Evolutionary conservation across 163 green algal genomes (phyloP).

Genomic region (Prototheca wickerhamii): DNA sequence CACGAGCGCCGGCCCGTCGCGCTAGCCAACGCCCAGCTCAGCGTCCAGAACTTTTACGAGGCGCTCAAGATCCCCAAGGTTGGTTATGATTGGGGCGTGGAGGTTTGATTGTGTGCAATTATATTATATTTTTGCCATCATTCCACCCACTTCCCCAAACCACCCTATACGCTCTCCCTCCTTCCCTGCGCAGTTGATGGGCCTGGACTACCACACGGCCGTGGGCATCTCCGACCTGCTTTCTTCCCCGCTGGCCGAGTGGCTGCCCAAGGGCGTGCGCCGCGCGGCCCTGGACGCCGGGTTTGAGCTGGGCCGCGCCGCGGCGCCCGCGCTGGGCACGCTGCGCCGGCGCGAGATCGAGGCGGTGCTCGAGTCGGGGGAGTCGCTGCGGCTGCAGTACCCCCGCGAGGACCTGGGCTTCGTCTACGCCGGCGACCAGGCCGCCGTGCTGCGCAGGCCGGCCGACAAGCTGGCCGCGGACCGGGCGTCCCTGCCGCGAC

Average conservation of each 20-base stretch:
- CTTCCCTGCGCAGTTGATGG: slow-evolving; percentile 40
- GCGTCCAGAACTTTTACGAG: slow-evolving; percentile 80
- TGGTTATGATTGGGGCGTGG: slow-evolving; percentile 9
- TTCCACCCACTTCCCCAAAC: too few relatives aligned
- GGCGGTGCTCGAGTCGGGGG: slow-evolving; percentile 42
- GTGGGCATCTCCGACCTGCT: slow-evolving; percentile 28
- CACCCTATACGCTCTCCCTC: too few relatives aligned
- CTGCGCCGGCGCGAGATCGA: slow-evolving; percentile 32
- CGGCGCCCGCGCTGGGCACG: slow-evolving; percentile 22
- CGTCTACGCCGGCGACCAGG: slow-evolving; percentile 34
- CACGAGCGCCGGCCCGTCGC: slow-evolving; percentile 66
- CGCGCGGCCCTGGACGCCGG: slow-evolving; percentile 39
- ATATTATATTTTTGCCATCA: too few relatives aligned
- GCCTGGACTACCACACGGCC: slow-evolving; percentile 49
- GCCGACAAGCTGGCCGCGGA: neutral
- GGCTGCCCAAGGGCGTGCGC: slow-evolving; percentile 21
- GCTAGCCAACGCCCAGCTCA: slow-evolving; percentile 61
- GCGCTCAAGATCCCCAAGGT: slow-evolving; percentile 42
- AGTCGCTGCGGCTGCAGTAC: slow-evolving; percentile 77
- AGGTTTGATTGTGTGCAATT: slow-evolving; percentile 6
- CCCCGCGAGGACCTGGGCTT: slow-evolving; percentile 81
- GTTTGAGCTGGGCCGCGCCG: slow-evolving; percentile 39
- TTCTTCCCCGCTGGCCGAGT: slow-evolving; percentile 6
- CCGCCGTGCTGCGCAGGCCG: neutral
- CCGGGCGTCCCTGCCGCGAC: neutral